Conservation (phyloP, 768 basidiomycete genomes). For the Glaciozyma antarctica region DNA sequence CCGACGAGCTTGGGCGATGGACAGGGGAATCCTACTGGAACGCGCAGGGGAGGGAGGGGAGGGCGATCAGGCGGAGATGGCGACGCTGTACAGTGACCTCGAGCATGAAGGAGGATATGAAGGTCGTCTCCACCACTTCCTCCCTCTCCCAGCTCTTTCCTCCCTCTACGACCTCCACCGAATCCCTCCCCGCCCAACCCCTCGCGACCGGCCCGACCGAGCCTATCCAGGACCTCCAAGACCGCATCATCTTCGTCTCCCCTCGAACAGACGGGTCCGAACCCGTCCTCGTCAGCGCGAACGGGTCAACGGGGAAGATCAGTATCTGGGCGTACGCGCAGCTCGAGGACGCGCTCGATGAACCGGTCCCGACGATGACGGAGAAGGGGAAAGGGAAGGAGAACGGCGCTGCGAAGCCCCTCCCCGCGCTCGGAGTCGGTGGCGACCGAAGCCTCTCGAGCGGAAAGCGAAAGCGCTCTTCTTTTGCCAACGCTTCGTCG, state of each 20-base stretch:
- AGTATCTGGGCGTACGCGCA: slow-evolving; percentile 16
- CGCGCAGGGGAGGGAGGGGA: slow-evolving; percentile 4
- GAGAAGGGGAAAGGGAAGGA: neutral
- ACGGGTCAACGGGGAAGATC: slow-evolving; percentile 6
- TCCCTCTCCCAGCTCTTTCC: neutral
- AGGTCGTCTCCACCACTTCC: neutral
- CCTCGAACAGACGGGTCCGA: no score
- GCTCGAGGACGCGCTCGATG: neutral
- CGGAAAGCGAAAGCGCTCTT: slow-evolving; percentile 5
- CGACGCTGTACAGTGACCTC: slow-evolving; percentile 1
- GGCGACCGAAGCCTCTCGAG: neutral
- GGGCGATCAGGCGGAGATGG: neutral
- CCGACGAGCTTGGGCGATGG: neutral
- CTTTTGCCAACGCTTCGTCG: neutral
- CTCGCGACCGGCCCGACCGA: neutral
- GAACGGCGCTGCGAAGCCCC: neutral
- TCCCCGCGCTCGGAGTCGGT: neutral
- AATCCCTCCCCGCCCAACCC: neutral
- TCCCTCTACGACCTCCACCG: neutral
- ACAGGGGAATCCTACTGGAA: slow-evolving; percentile 13
- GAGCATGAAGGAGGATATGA: neutral
- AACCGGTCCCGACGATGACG: neutral
- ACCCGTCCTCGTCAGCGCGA: slow-evolving; percentile 14
- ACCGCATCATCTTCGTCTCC: slow-evolving; percentile 14
- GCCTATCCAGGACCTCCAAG: slow-evolving; percentile 2